Conservation (phyloP, 1,284 basidiomycete genomes). For the Afroboletus lepidellus region DNA sequence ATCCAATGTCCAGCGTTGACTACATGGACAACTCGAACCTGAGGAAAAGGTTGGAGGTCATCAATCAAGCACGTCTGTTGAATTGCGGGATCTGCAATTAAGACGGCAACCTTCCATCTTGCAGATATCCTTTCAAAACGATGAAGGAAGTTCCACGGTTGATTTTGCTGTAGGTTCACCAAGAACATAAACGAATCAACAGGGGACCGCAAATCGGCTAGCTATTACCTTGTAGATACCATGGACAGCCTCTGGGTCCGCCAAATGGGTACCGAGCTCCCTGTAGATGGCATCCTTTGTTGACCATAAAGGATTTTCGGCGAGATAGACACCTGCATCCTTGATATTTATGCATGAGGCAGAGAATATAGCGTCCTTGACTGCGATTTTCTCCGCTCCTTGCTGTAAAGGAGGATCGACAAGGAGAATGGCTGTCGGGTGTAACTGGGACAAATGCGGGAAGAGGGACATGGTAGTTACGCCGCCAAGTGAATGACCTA, state of each 20-base stretch:
- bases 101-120: conserved; percentile 18
- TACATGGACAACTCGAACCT: conserved; percentile 10
- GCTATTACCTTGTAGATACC: conserved; percentile 10
- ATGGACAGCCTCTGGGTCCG: conserved; percentile 11
- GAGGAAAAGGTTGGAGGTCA: conserved; percentile 6
- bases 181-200: background rate
- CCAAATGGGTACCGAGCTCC: conserved; percentile 16
- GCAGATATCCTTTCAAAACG: conserved; percentile 5
- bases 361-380: conserved; percentile 9
- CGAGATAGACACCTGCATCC: conserved; percentile 4
- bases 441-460: conserved; percentile 9
- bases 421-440: conserved; percentile 14
- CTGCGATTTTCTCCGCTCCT: conserved; percentile 4
- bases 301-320: conserved; percentile 19
- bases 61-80: conserved; percentile 1
- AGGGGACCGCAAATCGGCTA: background rate
- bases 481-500: conserved; percentile 20
- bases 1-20: conserved; percentile 19
- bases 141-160: conserved; percentile 21
- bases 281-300: conserved; percentile 15
- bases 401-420: conserved; percentile 19
- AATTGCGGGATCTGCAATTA: conserved; percentile 19
- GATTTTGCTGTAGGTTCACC: conserved; percentile 13
- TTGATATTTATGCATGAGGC: conserved; percentile 10
- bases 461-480: conserved; percentile 17